Base-by-base conservation (phyloP, 805 yeast species). In the Ogataea nonfermentans region DNA sequence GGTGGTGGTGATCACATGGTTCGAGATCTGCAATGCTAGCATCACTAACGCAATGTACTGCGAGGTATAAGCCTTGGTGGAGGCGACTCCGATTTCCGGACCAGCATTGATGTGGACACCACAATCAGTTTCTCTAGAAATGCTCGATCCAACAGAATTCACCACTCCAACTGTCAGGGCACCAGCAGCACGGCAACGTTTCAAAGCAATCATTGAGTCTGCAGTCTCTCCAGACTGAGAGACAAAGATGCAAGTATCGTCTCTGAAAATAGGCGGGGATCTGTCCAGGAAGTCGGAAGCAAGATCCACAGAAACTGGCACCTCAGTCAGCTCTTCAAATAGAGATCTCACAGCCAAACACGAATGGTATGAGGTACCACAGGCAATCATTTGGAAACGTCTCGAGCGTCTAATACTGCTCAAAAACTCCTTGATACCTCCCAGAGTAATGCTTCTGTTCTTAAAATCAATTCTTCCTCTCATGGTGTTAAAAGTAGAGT, bases 91-190 rank as follows among this genome's bases (percentile, higher is more conserved):
- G 49, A 93, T 93, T 69, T 93, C 99, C 32, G 99, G 99, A 51
- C 99, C 99, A 34, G 99, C 99, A 62, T 93, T 93, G 63, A 93
- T 90, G 65, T 93, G 99, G 41, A 93, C 96, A 78, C 99, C 99
- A 73, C 99, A 93, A 67, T 90, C 95, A 15, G 99, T 93, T 59
- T 81, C 89, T 69, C 99, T 82, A 6, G 98, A 91, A 65, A 93
- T 88, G 29, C 93, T 80, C 4, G 99, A 93, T 59, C 99, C 99
- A 29, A 93, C 99, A 52, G 90, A 78, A 73, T 93, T 93, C 48
- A 93, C 99, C 58, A 93, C 86, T 69, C 99, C 99, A 42, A 93
- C 93, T 20, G 96, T 89, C 51, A 95, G 74, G 24, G 99, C 97
- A 54, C 98, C 99, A 60, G 96, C 83, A 59, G 95, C 98, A 60